Base-by-base conservation (phyloP, 345 rosid species). In the Turritis glabra region DNA sequence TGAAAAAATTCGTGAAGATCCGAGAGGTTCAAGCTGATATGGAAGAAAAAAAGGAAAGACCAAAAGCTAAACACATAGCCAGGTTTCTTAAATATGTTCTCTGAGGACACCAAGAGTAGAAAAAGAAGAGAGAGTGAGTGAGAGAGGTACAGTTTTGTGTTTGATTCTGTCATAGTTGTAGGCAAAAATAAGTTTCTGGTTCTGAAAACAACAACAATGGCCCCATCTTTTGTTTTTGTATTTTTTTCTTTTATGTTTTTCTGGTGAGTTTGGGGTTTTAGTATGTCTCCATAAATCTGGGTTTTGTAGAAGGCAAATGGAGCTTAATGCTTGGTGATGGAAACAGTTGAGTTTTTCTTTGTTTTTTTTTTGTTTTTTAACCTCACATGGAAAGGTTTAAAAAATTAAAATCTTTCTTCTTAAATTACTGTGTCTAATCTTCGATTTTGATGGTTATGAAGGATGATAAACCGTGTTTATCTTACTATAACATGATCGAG, bases 121-220 rank as follows among this genome's bases (percentile, higher is more conserved):
- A 56, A 30, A 7, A 29, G 11, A 54, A 1, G 10, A 32, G 43
- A 33, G 5, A 8, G 26, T 8, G 1, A 13, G 48, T 22, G 32
- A n/a, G 35, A 38, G 62, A 23, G 71, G 71, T 77, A 47, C 71
- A 77, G 71, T 70, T 76, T 69, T 77, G 71, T 63, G 76, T 76
- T 61, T 63, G 75, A 54, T 53, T 43, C 14, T 76, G 71, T 69
- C 26, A 44, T 70, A 76, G 71, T 69, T 32, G 26, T 69, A 54
- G 66, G 60, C n/a, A 9, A 18, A 69, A 62, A 43, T 29, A 76
- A 61, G 70, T 55, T 69, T 62, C 0, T 25, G 65, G 9, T 46
- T 46, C 40, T n/a, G n/a, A 32, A 54, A 19, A 54, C 23, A 62
- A 44, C 25, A 41, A 69, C 11, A 66, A 74, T 57, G 61, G 18